Percentiles rank a stretch among this genome's conserved stretches.
Conservation (phyloP, 108 stramenopile species). For the Skeletonema grethae region DNA sequence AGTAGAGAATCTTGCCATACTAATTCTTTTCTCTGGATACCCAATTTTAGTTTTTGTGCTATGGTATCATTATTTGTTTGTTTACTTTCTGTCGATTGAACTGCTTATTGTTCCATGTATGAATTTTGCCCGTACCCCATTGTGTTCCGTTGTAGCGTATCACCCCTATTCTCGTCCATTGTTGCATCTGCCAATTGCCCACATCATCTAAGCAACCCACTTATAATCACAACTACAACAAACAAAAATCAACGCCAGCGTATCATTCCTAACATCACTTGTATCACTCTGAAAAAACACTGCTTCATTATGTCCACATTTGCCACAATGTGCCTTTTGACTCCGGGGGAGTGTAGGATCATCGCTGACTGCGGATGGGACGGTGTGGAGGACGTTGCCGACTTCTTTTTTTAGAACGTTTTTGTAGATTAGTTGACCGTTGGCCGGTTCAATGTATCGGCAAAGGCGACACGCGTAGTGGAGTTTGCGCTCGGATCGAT, state of each 20-base stretch:
- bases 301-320: constrained; percentile 89
- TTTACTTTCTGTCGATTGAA: too few species aligned
- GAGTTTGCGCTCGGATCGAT: constrained; percentile 68
- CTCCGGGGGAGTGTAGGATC: constrained; percentile 89
- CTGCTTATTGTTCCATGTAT: too few species aligned
- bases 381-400: constrained; percentile 80
- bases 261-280: constrained; percentile 72
- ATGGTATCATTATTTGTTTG: too few species aligned
- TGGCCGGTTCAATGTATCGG: constrained; percentile 72
- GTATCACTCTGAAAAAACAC: constrained; percentile 89
- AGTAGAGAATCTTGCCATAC: too few species aligned
- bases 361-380: constrained; percentile 80
- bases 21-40: too few species aligned
- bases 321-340: constrained; percentile 81
- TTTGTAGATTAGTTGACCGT: constrained; percentile 76
- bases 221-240: constrained; percentile 92
- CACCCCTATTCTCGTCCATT: too few species aligned
- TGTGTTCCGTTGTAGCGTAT: too few species aligned
- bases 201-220: constrained; percentile 59
- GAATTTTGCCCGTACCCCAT: too few species aligned
- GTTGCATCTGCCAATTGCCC: too few species aligned
- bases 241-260: constrained; percentile 89
- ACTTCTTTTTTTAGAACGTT: constrained; percentile 86
- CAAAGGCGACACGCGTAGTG: constrained; percentile 87
- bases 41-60: too few species aligned